Evolutionary conservation across 441 rosid genomes (phyloP), one percentile per base, ranked within the genome.

Genomic region (Gossypium schwendimanii): DNA sequence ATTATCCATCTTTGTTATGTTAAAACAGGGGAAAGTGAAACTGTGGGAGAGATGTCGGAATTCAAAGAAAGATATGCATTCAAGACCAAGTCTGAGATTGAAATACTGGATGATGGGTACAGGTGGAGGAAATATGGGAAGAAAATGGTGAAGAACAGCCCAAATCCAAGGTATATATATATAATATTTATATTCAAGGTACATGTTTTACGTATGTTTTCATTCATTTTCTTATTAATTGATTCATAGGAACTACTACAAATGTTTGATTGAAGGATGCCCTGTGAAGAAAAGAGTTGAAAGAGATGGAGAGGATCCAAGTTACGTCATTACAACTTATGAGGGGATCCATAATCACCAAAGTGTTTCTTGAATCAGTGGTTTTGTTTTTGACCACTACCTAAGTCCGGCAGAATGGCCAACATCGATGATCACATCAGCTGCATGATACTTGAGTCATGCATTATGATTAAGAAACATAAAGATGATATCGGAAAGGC

Each of bases 111-210:
- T 63, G 99, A 94, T 47, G 98, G 98, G 1, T 91, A 67, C 82
- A 94, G 77, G 75, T 94, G 98, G 98, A 87, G 92, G 73, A 94
- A 94, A 74, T 94, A 94, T 62, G 99, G 99, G 45, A 94, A 92
- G 88, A 94, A 94, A 81, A 91, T 88, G 96, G 97, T 94, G 47
- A 94, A 92, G 81, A 91, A 91, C 83, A 94, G 92, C 80, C 92
- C 96, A 15, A 84, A 94, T 66, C 99, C 98, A 28, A 94, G 98
- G 98, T 91, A 81, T 6, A 33, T 53, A 2, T 20, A 54, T 54
- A 4, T 50, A 5, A 50, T 50, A 18, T 54, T 18, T 20, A 2
- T 55, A 20, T 21, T 20, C 26, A 21, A 21, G 41, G 49, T 63
- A 36, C 49, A 6, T 39, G n/a, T 36, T 36, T n/a, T 28, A 6